Percentiles rank a stretch among this genome's conserved stretches.
These are phyloP conservation scores for Pulveroboletus frians DNA, from an alignment of 768 basidiomycete genomes.

Conservation along the genomic window DNA sequence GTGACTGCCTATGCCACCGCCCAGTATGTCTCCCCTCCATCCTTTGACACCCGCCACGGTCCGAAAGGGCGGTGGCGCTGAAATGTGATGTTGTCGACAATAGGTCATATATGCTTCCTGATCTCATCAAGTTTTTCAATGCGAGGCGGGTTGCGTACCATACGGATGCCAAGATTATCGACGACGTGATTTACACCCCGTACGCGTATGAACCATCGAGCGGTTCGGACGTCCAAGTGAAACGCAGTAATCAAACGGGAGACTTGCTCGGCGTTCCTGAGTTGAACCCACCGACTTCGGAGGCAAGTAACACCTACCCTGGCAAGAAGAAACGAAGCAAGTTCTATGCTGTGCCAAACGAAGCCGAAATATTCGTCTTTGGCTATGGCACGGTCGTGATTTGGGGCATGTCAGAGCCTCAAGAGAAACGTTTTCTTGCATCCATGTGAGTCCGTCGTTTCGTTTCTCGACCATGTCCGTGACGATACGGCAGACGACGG, in stretches of 20 bases:
- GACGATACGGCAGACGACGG: slow-evolving; percentile 58
- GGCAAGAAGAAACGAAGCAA: slow-evolving; percentile 55
- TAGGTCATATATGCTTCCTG: slow-evolving; percentile 86
- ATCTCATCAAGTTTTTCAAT: slow-evolving; percentile 84
- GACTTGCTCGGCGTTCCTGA: slow-evolving; percentile 80
- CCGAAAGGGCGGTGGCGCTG: neutral
- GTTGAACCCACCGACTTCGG: slow-evolving; percentile 31
- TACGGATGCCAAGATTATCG: slow-evolving; percentile 82
- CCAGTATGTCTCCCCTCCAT: slow-evolving; percentile 43
- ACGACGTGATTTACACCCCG: slow-evolving; percentile 93
- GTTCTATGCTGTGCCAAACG: slow-evolving; percentile 59
- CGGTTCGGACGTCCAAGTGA: slow-evolving; percentile 28
- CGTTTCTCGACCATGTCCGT: neutral
- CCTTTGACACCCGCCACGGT: neutral
- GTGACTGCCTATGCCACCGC: slow-evolving; percentile 98
- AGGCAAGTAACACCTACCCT: slow-evolving; percentile 32
- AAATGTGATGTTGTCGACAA: neutral
- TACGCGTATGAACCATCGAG: slow-evolving; percentile 66
- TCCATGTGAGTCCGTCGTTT: slow-evolving; percentile 65
- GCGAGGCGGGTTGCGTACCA: slow-evolving; percentile 78
- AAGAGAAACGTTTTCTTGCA: slow-evolving; percentile 85
- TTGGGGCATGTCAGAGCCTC: slow-evolving; percentile 95
- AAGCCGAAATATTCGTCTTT: slow-evolving; percentile 90
- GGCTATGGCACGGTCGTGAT: slow-evolving; percentile 93
- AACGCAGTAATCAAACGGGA: slow-evolving; percentile 41